These are phyloP conservation scores for Suillus spraguei DNA, from an alignment of 768 basidiomycete species.

Conservation along the genomic window DNA sequence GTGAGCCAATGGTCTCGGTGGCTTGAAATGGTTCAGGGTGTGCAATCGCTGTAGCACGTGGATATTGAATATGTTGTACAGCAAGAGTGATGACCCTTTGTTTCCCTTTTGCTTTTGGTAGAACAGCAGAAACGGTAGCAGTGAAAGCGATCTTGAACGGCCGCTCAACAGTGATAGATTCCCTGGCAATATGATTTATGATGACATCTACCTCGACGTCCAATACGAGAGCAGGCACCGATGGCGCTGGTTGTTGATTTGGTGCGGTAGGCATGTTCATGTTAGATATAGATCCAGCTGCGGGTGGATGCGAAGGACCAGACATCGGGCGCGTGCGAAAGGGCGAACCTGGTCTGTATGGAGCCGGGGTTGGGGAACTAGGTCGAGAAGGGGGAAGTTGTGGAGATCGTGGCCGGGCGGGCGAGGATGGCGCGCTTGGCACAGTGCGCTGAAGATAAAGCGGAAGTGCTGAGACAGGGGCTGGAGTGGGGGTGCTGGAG, in stretches of 20 bases:
- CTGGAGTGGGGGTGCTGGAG: slow-evolving; percentile 25
- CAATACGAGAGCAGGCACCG: slow-evolving; percentile 23
- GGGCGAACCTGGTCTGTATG: slow-evolving; percentile 48
- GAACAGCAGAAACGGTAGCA: slow-evolving; percentile 50
- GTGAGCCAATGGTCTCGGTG: slow-evolving; percentile 9
- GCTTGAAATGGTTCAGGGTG: slow-evolving; percentile 13
- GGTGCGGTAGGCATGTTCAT: slow-evolving; percentile 10
- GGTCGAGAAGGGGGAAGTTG: slow-evolving; percentile 54
- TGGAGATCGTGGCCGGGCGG: slow-evolving; percentile 62
- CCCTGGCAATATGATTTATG: slow-evolving; percentile 50
- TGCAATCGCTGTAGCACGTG: slow-evolving; percentile 26
- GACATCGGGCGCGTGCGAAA: slow-evolving; percentile 40
- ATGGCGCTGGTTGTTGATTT: slow-evolving; percentile 22
- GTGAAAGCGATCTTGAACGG: slow-evolving; percentile 62
- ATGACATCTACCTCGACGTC: slow-evolving; percentile 63
- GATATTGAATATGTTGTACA: slow-evolving; percentile 66
- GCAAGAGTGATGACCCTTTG: slow-evolving; percentile 53
- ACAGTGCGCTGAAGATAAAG: slow-evolving; percentile 68
- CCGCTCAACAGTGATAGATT: slow-evolving; percentile 48
- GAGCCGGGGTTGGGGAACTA: slow-evolving; percentile 52
- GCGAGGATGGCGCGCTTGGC: slow-evolving; percentile 36
- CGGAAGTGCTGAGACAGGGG: slow-evolving; percentile 73
- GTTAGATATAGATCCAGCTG: slow-evolving; percentile 28
- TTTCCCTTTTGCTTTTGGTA: slow-evolving; percentile 36
- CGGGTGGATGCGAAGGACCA: slow-evolving; percentile 27